phyloP scores from a whole-genome alignment of 306 rosid genomes.

The Trifolium pratense region DNA sequence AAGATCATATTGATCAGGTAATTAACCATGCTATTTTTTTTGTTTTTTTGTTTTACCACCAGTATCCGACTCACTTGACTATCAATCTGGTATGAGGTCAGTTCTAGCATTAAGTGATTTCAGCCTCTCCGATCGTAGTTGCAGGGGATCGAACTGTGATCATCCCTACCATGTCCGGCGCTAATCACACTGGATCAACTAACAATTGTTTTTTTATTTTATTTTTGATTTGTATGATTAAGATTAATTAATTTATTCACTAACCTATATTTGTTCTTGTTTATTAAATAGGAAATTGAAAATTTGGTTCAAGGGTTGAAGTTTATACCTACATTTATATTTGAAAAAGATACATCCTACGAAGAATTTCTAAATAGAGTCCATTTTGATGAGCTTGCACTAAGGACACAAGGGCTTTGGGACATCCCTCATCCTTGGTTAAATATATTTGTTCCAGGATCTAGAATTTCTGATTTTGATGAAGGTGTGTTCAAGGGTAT shows the following conservation, averaged over 20 bases:
- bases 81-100: no score
- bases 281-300: conserved; percentile 48
- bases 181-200: no score
- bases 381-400: conserved; percentile 49
- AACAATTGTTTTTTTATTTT: no score
- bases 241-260: no score
- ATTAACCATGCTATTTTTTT: background rate
- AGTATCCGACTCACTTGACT: no score
- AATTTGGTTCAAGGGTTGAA: conserved; percentile 45
- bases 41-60: no score
- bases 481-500: conserved; percentile 68
- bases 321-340: conserved; percentile 55
- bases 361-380: conserved; percentile 76
- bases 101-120: no score
- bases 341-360: conserved; percentile 60
- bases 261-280: background rate
- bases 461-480: conserved; percentile 61
- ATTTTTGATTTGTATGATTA: background rate
- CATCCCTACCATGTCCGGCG: no score
- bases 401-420: conserved; percentile 68
- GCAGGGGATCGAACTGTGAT: no score
- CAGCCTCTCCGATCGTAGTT: no score
- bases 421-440: conserved; percentile 91
- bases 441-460: conserved; percentile 76
- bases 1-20: conserved; percentile 52